These are phyloP conservation scores for Solanum pimpinellifolium DNA, from an alignment of 257 asterid species.

Conservation along the genomic window DNA sequence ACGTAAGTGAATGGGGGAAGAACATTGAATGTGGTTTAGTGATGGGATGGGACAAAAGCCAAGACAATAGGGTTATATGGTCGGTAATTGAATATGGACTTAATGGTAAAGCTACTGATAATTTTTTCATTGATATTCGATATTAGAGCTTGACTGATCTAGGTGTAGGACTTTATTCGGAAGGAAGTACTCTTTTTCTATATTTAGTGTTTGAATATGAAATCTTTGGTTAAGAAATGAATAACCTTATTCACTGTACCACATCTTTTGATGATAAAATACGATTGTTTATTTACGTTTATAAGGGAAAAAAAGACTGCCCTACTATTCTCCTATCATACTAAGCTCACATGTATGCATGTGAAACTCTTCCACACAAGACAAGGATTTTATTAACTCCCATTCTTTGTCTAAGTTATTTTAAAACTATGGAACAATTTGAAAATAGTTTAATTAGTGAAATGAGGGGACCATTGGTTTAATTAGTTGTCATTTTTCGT, in stretches of 20 bases:
- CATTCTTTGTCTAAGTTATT: neutral
- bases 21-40: neutral
- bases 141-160: no score
- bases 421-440: neutral
- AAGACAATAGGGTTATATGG: conserved; percentile 1
- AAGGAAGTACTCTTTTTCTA: no score
- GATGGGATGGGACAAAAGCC: neutral
- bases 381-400: neutral
- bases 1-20: neutral
- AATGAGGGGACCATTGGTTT: neutral
- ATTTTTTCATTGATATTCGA: no score
- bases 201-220: fast-evolving
- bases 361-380: conserved; percentile 6
- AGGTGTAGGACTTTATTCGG: no score
- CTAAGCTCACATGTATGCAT: conserved; percentile 16
- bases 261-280: neutral
- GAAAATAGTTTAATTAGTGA: neutral
- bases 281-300: neutral
- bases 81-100: conserved; percentile 6
- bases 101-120: neutral
- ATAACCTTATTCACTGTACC: neutral
- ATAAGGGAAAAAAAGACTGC: neutral
- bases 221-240: neutral
- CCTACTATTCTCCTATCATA: neutral
- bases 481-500: neutral